Evolutionary conservation across 768 basidiomycete genomes (phyloP), one percentile per base, ranked within the genome.

Genomic region (Pleurotus cornucopiae): DNA sequence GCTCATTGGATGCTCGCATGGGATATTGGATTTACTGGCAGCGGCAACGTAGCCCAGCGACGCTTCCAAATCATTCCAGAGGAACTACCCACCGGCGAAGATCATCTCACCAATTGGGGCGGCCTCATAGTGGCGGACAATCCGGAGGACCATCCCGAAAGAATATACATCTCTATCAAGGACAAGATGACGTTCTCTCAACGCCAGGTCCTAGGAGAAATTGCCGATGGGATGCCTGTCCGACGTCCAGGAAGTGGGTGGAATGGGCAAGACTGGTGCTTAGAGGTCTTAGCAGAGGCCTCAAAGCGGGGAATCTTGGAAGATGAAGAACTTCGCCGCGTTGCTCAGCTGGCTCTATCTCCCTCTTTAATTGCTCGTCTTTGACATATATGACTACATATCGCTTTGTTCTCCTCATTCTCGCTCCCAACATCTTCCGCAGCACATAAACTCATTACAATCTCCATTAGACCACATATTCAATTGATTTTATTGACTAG

Each of bases 1-100:
- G 49, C 49, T 13, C 49, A 51, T 16, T 51, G 49, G 49, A 51
- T 51, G 49, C 16, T 51, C 6, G 30, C 34, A 4, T 51, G 49
- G 49, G 16, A 51, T 18, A 34, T 51, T 30, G 49, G 49, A 26
- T 6, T 34, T 6, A 51, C 49, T 6, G 21, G 49, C 21, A 51
- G 25, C 13, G 49, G 49, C 2, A 25, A 51, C 13, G n/a, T 51
- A 25, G 49, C 49, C 7, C 49, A 51, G n/a, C 26, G 49, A 30
- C 49, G 49, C 34, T 30, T 51, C 16, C 26, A 51, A 3, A 14
- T 48, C 7, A 26, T 48, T 9, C 14, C n/a, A n/a, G 49, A 30
- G 21, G n/a, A 6, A 11, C 14, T 11, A 25, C 14, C n/a, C 2
- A 16, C 23, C 4, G 23, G 23, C 5, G 12, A 16, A 13, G 48